Evolutionary conservation across 495 filamentous ascomycete genomes (phyloP).

Genomic region (Penicillium mononematosum): DNA sequence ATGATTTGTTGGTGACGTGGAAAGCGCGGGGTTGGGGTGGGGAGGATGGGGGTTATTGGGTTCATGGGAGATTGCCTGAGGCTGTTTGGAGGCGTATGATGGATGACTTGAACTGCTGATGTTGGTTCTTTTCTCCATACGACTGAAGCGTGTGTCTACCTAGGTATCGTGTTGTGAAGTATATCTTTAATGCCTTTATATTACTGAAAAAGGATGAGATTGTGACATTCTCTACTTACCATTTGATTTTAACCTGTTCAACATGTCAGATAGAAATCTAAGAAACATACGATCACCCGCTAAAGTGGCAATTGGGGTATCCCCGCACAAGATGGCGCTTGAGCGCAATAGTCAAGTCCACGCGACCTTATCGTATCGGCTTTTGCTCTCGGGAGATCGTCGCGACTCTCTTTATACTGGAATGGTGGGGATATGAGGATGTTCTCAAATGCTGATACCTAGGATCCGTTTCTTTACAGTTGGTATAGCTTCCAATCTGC

Average conservation of each 20-base stretch:
- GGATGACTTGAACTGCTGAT: slow-evolving; percentile 6
- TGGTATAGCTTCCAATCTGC: not conserved
- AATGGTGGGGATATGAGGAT: too few relatives aligned
- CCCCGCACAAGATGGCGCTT: not conserved
- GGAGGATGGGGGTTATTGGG: slow-evolving; percentile 9
- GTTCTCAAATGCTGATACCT: not conserved
- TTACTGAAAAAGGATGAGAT: too few relatives aligned
- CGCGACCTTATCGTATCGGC: not conserved
- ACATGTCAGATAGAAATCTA: too few relatives aligned
- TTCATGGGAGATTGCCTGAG: slow-evolving; percentile 8
- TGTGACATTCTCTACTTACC: too few relatives aligned
- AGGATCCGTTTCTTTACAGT: not conserved
- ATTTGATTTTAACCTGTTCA: too few relatives aligned
- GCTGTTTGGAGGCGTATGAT: slow-evolving; percentile 10
- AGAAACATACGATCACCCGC: too few relatives aligned
- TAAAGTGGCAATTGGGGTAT: too few relatives aligned
- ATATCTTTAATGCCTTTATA: not conserved
- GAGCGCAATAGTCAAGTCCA: not conserved
- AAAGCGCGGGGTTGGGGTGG: slow-evolving; percentile 1
- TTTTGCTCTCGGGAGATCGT: not conserved
- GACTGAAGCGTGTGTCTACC: slow-evolving; percentile 4
- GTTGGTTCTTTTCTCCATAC: not conserved
- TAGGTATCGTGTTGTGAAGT: not conserved
- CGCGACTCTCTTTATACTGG: too few relatives aligned
- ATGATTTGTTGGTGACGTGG: slow-evolving; percentile 14